Evolutionary conservation across 2,329 filamentous ascomycete species (phyloP).

Genomic region (Aspergillus uvarum): DNA sequence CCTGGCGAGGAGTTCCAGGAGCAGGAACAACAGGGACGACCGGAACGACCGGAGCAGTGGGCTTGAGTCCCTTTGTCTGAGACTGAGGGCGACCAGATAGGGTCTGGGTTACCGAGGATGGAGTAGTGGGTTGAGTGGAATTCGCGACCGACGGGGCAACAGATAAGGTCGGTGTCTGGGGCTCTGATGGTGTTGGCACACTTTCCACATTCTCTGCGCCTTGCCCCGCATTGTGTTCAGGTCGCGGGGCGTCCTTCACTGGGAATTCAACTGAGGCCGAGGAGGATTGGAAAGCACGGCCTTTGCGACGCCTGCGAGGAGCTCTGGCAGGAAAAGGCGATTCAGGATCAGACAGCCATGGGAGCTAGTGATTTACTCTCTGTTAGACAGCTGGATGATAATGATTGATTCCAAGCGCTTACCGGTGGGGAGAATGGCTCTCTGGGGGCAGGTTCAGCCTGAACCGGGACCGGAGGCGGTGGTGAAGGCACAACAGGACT

Average conservation of each 20-base stretch:
- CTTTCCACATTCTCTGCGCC: slow-evolving; percentile 23
- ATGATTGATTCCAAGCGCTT: slow-evolving; percentile 22
- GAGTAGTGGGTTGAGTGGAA: slow-evolving; percentile 56
- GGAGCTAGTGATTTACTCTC: slow-evolving; percentile 43
- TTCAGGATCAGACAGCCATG: slow-evolving; percentile 60
- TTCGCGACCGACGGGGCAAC: slow-evolving; percentile 58
- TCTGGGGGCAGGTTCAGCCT: slow-evolving; percentile 25
- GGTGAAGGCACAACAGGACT: slow-evolving; percentile 39
- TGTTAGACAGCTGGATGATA: not conserved
- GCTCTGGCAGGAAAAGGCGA: slow-evolving; percentile 55
- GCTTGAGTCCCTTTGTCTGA: slow-evolving; percentile 36
- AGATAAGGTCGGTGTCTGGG: slow-evolving; percentile 59
- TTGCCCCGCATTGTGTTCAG: slow-evolving; percentile 22
- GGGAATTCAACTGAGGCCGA: slow-evolving; percentile 51
- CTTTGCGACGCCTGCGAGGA: slow-evolving; percentile 47
- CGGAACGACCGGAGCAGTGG: slow-evolving; percentile 47
- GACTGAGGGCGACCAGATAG: slow-evolving; percentile 32
- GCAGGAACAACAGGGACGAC: slow-evolving; percentile 49
- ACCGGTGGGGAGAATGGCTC: slow-evolving; percentile 54
- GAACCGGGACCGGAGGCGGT: slow-evolving; percentile 26
- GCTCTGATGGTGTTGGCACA: slow-evolving; percentile 40
- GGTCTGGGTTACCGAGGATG: slow-evolving; percentile 51
- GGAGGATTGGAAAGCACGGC: slow-evolving; percentile 36
- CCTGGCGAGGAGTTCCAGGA: slow-evolving; percentile 35
- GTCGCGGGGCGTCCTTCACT: slow-evolving; percentile 39